Evolutionary conservation across 2,329 filamentous ascomycete genomes (phyloP).

Genomic region (Dactylellina leptospora): DNA sequence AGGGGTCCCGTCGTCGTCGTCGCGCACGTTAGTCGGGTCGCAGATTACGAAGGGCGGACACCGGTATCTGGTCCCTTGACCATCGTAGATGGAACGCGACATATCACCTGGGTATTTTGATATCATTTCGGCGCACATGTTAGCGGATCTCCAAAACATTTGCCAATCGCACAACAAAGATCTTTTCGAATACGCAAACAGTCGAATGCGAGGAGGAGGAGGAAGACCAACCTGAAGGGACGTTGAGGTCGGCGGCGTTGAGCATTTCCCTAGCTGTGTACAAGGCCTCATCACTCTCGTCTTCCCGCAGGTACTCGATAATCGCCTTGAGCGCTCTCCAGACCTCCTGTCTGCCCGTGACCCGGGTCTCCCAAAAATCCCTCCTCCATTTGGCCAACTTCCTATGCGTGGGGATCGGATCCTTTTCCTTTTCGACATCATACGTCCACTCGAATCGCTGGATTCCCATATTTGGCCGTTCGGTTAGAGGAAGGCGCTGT

Average conservation of each 20-base stretch:
- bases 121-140: constrained; percentile 5
- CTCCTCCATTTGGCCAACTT: constrained; percentile 11
- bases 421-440: neutral
- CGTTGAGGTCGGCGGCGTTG: constrained; percentile 37
- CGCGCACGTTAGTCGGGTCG: constrained; percentile 30
- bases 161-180: neutral
- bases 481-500: neutral
- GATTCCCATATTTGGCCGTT: constrained; percentile 19
- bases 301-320: constrained; percentile 20
- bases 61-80: constrained; percentile 33
- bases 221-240: constrained; percentile 17
- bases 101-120: constrained; percentile 22
- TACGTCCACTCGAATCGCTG: constrained; percentile 29
- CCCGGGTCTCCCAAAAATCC: constrained; percentile 39
- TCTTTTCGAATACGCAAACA: neutral
- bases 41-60: constrained; percentile 23
- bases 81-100: constrained; percentile 20
- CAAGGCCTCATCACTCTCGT: constrained; percentile 23
- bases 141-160: constrained; percentile 2
- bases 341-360: constrained; percentile 25
- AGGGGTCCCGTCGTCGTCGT: constrained; percentile 1
- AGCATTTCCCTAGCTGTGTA: constrained; percentile 29
- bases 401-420: constrained; percentile 1
- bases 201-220: neutral
- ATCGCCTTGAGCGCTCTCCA: constrained; percentile 19